Base-by-base conservation (phyloP, 139 green algal genomes). In the Astrephomene gubernaculifera region DNA sequence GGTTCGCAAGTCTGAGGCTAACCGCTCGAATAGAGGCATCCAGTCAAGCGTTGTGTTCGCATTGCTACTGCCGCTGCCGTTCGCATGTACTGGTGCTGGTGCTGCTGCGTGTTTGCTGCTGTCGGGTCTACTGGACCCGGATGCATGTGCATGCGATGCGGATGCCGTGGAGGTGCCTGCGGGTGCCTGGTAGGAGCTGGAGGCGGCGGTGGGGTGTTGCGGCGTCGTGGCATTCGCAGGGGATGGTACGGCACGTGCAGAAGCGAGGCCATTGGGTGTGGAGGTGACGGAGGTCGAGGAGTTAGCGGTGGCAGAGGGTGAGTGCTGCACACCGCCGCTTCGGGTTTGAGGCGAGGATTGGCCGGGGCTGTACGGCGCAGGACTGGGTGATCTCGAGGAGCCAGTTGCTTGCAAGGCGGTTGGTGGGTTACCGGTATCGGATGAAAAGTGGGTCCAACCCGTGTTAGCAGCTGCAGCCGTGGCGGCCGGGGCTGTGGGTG, bases 11-110 rank as follows among this genome's bases (percentile, higher is more conserved):
- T 84, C 78, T 22, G 78, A 52, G n/a, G 63, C 43, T 0, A 84
- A 63, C 21, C 33, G 43, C 2, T 84, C 78, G 39, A 67, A 84
- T 43, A 65, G 61, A 1, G 78, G 78, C 22, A 33, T 61, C 78
- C 78, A 84, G 17, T 84, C 78, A 0, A 84, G 2, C 7, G 74
- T 27, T 27, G 74, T 39, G 1, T 24, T 1, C 19, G 74, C 36
- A 25, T 9, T 29, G 74, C 36, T 27, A 39, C 22, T 49, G 49
- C n/a, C 71, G 53, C 1, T 5, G 24, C 35, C 53, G 31, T 25
- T 61, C 52, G 0, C 36, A n/a, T 1, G 31, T 31, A 7, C 49
- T n/a, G 49, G 31, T 45, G 10, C 5, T 19, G 71, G 12, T 14
- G 71, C 52, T 24, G 25, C 12, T 7, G 33, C 44, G 2, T 29